Evolutionary conservation across 805 yeast species (phyloP), one percentile per base, ranked within the genome.

Genomic region (Ogataea minuta): DNA sequence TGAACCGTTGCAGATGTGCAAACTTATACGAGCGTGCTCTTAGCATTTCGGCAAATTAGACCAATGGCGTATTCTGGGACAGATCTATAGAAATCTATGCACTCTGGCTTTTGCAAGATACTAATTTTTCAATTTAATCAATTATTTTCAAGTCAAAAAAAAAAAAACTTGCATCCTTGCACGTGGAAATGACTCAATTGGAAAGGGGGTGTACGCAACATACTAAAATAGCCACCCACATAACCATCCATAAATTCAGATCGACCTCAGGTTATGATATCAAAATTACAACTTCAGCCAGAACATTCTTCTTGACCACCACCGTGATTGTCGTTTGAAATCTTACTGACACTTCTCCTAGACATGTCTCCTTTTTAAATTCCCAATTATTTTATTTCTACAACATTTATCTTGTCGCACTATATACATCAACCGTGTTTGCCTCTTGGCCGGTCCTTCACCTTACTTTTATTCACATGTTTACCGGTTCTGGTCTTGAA

Each of bases 401-500:
- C 40, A 37, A 37, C 41, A 37, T 31, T 31, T 21, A 13, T 16
- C 11, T 27, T 30, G 35, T 37, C 32, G 32, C 28, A 31, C 51
- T 41, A 50, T 44, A 31, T 39, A 39, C 42, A 39, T 19, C 41
- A 43, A 19, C 43, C 45, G 35, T 60, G 70, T 56, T 74, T 78
- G 32, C 87, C 87, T 67, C 95, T 77, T 53, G 95, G 95, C 71
- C 98, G 83, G 65, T 91, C 97, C 62, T 84, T 81, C 37, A 89
- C 87, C 73, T 87, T 84, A 77, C 76, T 72, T 66, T 77, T 81
- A 64, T 93, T 93, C 48, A 73, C 81, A 62, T 86, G 75, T 68
- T 86, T 88, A 59, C 95, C 95, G 54, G 83, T 80, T 69, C 99
- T 82, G 11, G 98, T 93, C 77, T 88, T 90, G 71, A 79, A 90